phyloP scores from a whole-genome alignment of 2,329 filamentous ascomycete genomes.

The Fusarium sp. region DNA sequence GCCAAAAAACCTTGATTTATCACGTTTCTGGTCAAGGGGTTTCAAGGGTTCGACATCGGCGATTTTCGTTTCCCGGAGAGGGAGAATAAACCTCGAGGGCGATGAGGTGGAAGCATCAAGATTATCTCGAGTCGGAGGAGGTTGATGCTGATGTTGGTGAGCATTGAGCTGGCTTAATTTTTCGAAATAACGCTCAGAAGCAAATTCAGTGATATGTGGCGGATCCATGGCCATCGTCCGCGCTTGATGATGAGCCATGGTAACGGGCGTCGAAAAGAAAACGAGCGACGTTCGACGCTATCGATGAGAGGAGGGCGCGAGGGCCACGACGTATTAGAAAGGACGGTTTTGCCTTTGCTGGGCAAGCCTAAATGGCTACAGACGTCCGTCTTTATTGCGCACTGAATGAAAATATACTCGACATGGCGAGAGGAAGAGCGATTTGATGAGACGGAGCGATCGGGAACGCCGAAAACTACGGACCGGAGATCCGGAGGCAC shows the following conservation, averaged over 20 bases:
- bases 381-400: constrained; percentile 52
- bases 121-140: constrained; percentile 25
- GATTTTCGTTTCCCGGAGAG: constrained; percentile 57
- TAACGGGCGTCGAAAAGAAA: constrained; percentile 33
- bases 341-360: constrained; percentile 39
- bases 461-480: constrained; percentile 27
- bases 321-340: constrained; percentile 13
- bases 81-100: constrained; percentile 62
- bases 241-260: constrained; percentile 51
- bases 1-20: constrained; percentile 57
- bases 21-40: constrained; percentile 52
- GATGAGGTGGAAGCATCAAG: constrained; percentile 44
- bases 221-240: constrained; percentile 65
- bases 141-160: constrained; percentile 57
- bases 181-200: constrained; percentile 72
- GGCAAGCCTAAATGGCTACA: constrained; percentile 46
- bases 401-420: constrained; percentile 42
- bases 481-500: constrained; percentile 7
- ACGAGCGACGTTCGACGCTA: constrained; percentile 30
- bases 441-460: constrained; percentile 28
- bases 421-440: constrained; percentile 46
- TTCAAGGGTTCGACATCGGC: constrained; percentile 48
- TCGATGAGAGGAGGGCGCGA: constrained; percentile 6
- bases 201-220: constrained; percentile 74
- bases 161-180: constrained; percentile 69